Evolutionary conservation across 1,139 yeast species (phyloP).

Genomic region (Saccharomycopsis hybrid): DNA sequence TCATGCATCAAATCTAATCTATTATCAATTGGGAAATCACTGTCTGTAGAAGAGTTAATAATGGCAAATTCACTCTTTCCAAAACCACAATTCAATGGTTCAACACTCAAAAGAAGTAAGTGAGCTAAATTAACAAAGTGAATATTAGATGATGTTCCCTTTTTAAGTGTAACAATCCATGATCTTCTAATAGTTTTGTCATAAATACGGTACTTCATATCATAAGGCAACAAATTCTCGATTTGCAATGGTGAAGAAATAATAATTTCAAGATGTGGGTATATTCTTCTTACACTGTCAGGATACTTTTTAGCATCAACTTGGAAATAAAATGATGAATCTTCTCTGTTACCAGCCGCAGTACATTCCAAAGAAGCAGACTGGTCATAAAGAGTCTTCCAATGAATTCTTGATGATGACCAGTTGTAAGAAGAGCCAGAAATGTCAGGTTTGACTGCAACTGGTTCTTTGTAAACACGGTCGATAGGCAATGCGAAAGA

Average conservation of each 20-base stretch:
- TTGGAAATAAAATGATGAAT: constrained; percentile 61
- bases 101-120: constrained; percentile 64
- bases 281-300: constrained; percentile 62
- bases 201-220: constrained; percentile 66
- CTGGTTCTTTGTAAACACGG: constrained; percentile 49
- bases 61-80: constrained; percentile 75
- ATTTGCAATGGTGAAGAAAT: constrained; percentile 84
- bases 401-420: constrained; percentile 54
- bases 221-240: constrained; percentile 81
- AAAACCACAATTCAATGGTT: constrained; percentile 60
- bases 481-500: constrained; percentile 68
- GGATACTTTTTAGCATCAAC: constrained; percentile 60
- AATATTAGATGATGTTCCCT: constrained; percentile 63
- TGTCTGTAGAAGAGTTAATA: constrained; percentile 52
- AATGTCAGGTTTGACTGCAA: constrained; percentile 58
- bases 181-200: constrained; percentile 70
- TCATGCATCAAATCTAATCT: constrained; percentile 42
- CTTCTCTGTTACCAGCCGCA: constrained; percentile 27
- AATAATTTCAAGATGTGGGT: constrained; percentile 77
- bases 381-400: constrained; percentile 55
- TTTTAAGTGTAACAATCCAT: constrained; percentile 55
- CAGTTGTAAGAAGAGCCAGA: constrained; percentile 46
- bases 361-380: constrained; percentile 60
- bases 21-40: constrained; percentile 53
- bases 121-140: constrained; percentile 77